Evolutionary conservation across 768 basidiomycete species (phyloP).

Genomic region (Mycena chlorophos): DNA sequence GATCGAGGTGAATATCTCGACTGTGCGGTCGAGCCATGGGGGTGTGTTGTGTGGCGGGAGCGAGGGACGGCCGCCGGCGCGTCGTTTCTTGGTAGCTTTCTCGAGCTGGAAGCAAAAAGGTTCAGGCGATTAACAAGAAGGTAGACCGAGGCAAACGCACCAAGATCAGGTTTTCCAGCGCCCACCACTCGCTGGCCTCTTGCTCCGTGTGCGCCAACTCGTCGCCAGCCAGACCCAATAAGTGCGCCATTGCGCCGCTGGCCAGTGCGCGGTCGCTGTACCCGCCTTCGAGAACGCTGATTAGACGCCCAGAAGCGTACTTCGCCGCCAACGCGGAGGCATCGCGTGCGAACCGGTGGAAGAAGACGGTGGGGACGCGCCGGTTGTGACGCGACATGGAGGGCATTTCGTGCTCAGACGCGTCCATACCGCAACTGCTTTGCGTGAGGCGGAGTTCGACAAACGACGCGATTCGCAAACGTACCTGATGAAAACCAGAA

Average conservation of each 20-base stretch:
- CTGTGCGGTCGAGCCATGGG: conserved; percentile 60
- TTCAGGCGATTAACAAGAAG: background rate
- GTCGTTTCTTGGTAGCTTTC: conserved; percentile 57
- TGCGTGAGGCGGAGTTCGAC: background rate
- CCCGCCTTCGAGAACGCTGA: conserved; percentile 94
- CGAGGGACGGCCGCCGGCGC: conserved; percentile 49
- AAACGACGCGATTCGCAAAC: conserved; percentile 17
- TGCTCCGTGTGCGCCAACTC: conserved; percentile 28
- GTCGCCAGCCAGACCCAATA: conserved; percentile 61
- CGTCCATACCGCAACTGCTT: conserved; percentile 88
- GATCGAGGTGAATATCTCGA: conserved; percentile 49
- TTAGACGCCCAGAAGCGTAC: conserved; percentile 66
- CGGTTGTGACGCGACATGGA: conserved; percentile 92
- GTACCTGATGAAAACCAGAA: conserved; percentile 85
- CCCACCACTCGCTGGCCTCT: conserved; percentile 70
- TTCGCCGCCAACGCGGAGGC: conserved; percentile 61
- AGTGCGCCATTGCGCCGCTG: conserved; percentile 81
- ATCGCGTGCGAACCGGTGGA: conserved; percentile 78
- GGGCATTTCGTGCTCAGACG: conserved; percentile 85
- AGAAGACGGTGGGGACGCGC: conserved; percentile 87
- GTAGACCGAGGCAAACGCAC: conserved; percentile 35
- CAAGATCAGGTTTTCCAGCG: conserved; percentile 54
- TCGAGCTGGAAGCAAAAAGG: conserved; percentile 59
- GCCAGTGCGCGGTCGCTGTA: conserved; percentile 88
- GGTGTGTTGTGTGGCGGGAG: conserved; percentile 37